A percentile compares a stretch with the other conserved stretches of the same genome.
These are phyloP conservation scores for Didymellaceae sp. DNA, from an alignment of 2,329 filamentous ascomycete species.

Conservation along the genomic window DNA sequence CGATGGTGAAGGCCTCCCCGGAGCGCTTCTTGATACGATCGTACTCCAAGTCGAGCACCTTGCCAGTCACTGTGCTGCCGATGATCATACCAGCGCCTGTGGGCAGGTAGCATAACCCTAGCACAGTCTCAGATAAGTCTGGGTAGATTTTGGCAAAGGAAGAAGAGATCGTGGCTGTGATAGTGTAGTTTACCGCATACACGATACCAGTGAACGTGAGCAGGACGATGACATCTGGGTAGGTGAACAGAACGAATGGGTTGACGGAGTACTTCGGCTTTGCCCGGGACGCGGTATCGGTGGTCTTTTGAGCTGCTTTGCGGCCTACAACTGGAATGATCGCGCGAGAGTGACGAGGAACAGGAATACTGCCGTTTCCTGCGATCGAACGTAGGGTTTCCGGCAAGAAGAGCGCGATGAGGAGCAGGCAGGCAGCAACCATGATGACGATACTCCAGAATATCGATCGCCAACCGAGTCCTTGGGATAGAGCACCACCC, in stretches of 20 bases:
- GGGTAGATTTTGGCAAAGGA: conserved; percentile 35
- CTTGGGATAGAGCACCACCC: conserved; percentile 44
- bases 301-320: conserved; percentile 20
- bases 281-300: conserved; percentile 20
- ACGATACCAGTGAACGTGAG: conserved; percentile 45
- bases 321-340: conserved; percentile 33
- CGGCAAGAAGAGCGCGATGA: conserved; percentile 47
- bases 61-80: conserved; percentile 60
- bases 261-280: conserved; percentile 34
- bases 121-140: conserved; percentile 30
- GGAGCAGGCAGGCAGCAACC: conserved; percentile 44
- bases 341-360: conserved; percentile 28
- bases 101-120: conserved; percentile 56
- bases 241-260: conserved; percentile 36
- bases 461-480: conserved; percentile 45
- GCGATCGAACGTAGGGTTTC: conserved; percentile 53
- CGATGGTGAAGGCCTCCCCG: conserved; percentile 34
- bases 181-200: conserved; percentile 41
- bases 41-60: conserved; percentile 61
- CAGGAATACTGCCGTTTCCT: conserved; percentile 45
- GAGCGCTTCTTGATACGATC: conserved; percentile 40
- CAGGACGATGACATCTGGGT: conserved; percentile 52
- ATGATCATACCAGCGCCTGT: conserved; percentile 63
- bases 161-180: conserved; percentile 40
- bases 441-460: conserved; percentile 52